Evolutionary conservation across 768 basidiomycete genomes (phyloP).

Genomic region (Porphyrellus cyaneotinctus): DNA sequence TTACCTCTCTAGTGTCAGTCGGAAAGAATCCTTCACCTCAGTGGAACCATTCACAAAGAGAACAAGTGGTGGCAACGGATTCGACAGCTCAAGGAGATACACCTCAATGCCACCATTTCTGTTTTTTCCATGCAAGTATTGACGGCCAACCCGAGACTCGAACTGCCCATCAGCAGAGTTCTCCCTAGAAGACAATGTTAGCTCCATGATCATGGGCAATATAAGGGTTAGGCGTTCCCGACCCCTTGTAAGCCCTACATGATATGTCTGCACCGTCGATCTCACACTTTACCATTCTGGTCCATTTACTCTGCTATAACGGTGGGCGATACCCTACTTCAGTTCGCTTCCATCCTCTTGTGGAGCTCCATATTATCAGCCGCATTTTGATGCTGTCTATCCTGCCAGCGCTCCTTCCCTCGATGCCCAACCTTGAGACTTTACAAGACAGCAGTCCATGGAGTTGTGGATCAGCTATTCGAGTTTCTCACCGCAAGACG

Average conservation of each 20-base stretch:
- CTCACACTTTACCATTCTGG: conserved; percentile 17
- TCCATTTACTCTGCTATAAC: conserved; percentile 9
- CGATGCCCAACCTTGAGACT: conserved; percentile 37
- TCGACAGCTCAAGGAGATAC: conserved; percentile 20
- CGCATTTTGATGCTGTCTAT: conserved; percentile 32
- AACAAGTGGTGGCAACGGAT: conserved; percentile 20
- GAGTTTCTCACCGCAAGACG: conserved; percentile 39
- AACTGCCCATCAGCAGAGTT: conserved; percentile 8
- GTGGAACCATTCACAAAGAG: conserved; percentile 1
- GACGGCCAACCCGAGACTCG: conserved; percentile 22
- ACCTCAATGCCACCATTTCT: background rate
- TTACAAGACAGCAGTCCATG: conserved; percentile 39
- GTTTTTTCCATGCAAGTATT: conserved; percentile 12
- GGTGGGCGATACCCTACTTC: conserved; percentile 23
- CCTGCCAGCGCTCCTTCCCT: conserved; percentile 32
- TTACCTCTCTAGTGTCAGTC: conserved; percentile 15
- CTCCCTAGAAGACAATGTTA: background rate
- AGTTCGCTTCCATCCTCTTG: conserved; percentile 28
- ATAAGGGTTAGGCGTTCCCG: background rate
- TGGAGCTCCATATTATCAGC: conserved; percentile 35
- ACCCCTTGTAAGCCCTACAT: conserved; percentile 12
- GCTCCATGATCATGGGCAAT: conserved; percentile 7
- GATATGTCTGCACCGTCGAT: conserved; percentile 30
- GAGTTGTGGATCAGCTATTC: conserved; percentile 37
- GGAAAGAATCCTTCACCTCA: conserved; percentile 22